Conservation (phyloP, 2,329 filamentous ascomycete genomes). For the Venturia nashicola region DNA sequence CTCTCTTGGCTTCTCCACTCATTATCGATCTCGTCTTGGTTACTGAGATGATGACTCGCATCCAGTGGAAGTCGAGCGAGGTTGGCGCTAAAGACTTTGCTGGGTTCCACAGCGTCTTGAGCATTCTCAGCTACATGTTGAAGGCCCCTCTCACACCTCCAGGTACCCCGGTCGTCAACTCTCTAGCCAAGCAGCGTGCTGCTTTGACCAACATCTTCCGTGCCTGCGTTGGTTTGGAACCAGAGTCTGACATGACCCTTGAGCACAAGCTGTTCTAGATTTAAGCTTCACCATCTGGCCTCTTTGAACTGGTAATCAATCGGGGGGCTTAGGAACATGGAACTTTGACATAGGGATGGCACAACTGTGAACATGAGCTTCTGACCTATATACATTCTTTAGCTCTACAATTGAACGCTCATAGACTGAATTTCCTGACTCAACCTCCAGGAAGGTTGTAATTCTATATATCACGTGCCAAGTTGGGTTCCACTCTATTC, state of each 20-base stretch:
- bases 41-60: slow-evolving; percentile 96
- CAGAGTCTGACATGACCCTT: slow-evolving; percentile 96
- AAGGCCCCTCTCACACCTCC: slow-evolving; percentile 89
- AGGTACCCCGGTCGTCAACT: slow-evolving; percentile 90
- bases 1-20: slow-evolving; percentile 83
- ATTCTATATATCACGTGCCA: no score
- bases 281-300: neutral
- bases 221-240: slow-evolving; percentile 90
- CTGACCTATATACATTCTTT: neutral
- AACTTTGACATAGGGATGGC: neutral
- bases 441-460: no score
- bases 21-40: slow-evolving; percentile 94
- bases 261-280: slow-evolving; percentile 83
- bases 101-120: slow-evolving; percentile 93
- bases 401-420: neutral
- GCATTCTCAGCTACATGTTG: slow-evolving; percentile 98
- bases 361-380: neutral
- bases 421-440: no score
- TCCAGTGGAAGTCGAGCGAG: slow-evolving; percentile 67
- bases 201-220: slow-evolving; percentile 98
- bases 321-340: neutral
- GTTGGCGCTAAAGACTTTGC: slow-evolving; percentile 58
- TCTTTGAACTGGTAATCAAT: no score
- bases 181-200: slow-evolving; percentile 88
- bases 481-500: no score